Conservation (phyloP, 257 asterid species). For the Solanum chilense region DNA sequence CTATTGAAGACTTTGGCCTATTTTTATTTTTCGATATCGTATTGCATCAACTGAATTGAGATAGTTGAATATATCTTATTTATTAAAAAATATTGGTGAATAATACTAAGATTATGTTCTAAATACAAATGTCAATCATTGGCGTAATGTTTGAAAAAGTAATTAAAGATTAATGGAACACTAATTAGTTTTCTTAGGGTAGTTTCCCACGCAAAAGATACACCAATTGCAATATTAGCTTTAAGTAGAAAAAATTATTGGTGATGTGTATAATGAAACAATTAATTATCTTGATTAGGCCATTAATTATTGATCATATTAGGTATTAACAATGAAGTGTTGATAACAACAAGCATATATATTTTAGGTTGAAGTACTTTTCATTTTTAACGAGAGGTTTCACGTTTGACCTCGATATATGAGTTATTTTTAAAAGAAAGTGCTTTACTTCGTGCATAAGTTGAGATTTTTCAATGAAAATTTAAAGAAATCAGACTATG, state of each 20-base stretch:
- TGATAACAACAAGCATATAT: not conserved
- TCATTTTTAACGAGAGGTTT: not conserved
- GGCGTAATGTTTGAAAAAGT: not conserved
- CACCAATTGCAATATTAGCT: not conserved
- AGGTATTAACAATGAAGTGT: not conserved
- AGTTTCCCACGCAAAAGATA: slow-evolving; percentile 48
- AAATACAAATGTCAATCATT: slow-evolving; percentile 12
- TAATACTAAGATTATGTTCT: slow-evolving; percentile 3
- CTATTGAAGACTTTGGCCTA: not conserved
- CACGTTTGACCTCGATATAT: not conserved
- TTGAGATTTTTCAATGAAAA: not conserved
- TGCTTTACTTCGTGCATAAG: accelerated
- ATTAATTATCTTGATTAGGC: not conserved
- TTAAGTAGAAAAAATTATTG: not conserved
- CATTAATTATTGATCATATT: not conserved
- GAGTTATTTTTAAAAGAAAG: no score
- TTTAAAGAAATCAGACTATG: not conserved
- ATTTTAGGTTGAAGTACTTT: not conserved
- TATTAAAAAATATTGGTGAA: not conserved
- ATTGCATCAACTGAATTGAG: not conserved
- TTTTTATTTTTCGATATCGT: not conserved
- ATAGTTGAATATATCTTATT: not conserved
- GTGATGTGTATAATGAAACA: not conserved
- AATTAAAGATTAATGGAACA: slow-evolving; percentile 14
- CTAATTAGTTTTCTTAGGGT: slow-evolving; percentile 17